Conservation (phyloP, 257 asterid species). For the Cinchona pubescens region DNA sequence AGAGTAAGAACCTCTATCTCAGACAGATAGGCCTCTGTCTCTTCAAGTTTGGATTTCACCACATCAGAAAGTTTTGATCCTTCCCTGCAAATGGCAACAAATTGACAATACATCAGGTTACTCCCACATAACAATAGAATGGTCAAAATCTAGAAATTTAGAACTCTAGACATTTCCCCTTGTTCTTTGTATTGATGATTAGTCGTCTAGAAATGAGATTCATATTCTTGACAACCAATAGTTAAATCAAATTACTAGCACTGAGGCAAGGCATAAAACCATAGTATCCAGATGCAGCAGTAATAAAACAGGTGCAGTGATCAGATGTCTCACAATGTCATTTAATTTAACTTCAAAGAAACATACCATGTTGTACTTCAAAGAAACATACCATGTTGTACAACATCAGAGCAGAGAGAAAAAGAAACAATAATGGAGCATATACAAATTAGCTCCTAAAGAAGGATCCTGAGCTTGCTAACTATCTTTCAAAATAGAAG, state of each 20-base stretch:
- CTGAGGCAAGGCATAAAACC: not conserved
- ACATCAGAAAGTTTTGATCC: constrained; percentile 56
- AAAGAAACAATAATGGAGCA: not conserved
- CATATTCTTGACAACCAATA: not conserved
- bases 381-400: not conserved
- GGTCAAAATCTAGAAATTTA: not conserved
- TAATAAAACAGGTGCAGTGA: not conserved
- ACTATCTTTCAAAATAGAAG: not conserved
- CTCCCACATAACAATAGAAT: not conserved
- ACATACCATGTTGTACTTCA: too few relatives aligned
- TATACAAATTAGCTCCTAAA: not conserved
- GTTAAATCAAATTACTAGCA: not conserved
- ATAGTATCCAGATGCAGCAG: not conserved
- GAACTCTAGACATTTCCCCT: not conserved
- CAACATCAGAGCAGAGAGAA: not conserved
- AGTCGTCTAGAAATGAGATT: not conserved
- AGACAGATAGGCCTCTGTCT: constrained; percentile 87
- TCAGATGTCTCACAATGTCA: not conserved
- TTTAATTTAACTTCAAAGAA: too few relatives aligned
- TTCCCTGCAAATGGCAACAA: constrained; percentile 58
- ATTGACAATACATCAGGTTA: not conserved
- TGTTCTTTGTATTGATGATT: not conserved
- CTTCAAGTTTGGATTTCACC: constrained; percentile 78
- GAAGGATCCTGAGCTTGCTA: not conserved
- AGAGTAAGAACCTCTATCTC: constrained; percentile 78